phyloP scores from a whole-genome alignment of 192 early-diverging fungal genomes.

The Pilobolus umbonatus region DNA sequence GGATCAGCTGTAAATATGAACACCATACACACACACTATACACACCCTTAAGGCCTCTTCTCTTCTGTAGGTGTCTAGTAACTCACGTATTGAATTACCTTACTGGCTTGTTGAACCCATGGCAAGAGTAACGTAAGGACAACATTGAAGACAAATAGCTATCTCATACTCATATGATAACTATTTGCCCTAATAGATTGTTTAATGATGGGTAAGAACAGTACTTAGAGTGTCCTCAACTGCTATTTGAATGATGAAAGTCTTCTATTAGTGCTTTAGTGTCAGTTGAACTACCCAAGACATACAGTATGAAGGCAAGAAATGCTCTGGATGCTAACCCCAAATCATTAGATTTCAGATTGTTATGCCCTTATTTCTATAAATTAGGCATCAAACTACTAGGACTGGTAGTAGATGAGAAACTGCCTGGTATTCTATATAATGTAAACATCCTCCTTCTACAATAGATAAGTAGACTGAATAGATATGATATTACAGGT shows the following conservation, averaged over 20 bases:
- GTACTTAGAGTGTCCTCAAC: background rate
- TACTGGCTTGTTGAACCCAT: constrained; percentile 41
- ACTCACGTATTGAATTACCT: constrained; percentile 36
- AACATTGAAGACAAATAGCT: background rate
- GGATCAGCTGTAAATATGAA: constrained; percentile 22
- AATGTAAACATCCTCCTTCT: constrained; percentile 3
- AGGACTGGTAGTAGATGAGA: constrained; percentile 20
- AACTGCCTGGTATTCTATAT: constrained; percentile 24
- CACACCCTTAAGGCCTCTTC: background rate
- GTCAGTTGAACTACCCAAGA: constrained; percentile 32
- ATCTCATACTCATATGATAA: background rate
- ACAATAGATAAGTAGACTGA: too few relatives aligned
- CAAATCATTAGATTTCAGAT: constrained; percentile 30
- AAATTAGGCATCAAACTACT: constrained; percentile 36
- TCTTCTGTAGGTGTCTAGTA: constrained; percentile 15
- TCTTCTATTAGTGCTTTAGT: constrained; percentile 24
- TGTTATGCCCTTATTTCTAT: constrained; percentile 40
- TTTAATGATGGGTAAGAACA: background rate
- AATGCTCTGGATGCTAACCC: constrained; percentile 36
- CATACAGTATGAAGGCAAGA: constrained; percentile 28
- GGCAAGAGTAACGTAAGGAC: constrained; percentile 12
- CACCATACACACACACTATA: background rate
- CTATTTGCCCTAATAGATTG: background rate
- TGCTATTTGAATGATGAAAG: background rate
- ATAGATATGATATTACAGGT: constrained; percentile 23